Base-by-base conservation (phyloP, 192 early-diverging fungal genomes). In the Phlyctochytrium bullatum region DNA sequence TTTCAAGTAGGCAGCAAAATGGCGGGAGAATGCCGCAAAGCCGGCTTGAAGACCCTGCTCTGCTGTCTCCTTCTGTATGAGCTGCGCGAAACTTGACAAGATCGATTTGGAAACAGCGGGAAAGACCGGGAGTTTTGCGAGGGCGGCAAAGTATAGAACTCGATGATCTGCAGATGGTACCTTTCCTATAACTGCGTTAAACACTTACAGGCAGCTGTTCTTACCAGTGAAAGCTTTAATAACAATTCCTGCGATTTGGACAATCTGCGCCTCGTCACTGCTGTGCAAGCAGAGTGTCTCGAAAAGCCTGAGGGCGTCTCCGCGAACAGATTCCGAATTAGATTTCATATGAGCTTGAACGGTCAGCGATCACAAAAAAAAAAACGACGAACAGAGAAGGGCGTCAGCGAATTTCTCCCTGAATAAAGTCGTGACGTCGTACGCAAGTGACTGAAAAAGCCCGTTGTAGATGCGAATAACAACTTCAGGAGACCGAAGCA, bases 401-500 rank as follows among this genome's bases (percentile, higher is more conserved):
- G 82, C 74, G 36, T 89, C 87, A n/a, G 84, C 68, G 73, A 86
- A 86, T 51, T 86, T 83, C 12, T 80, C 78, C 31, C 77, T 78
- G 58, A 90, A 90, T 47, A 89, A 59, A 1, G 50, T 36, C 4
- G 83, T 84, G 4, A 82, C 67, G 64, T 92, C 90, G 57, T 89
- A 89, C 1, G 74, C 80, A 10, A 90, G 68, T 16, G 79, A 62
- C 17, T 77, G 74, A 31, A 84, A 63, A 32, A 86, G 78, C 47
- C 68, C 64, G 31, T 78, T 78, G 35, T 88, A 74, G 35, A 81
- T 88, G 82, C 68, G 28, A 61, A 63, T 79, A 33, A 89, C 86
- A 54, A 88, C 81, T 64, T 95, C 94, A 17, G 94, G 94, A 12
- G 94, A 90, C 50, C 94, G 86, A 53, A 96, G 76, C 61, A 93